A percentile compares a stretch with the other conserved stretches of the same genome.
Conservation (phyloP, 306 rosid genomes). For the Medicago arabica region DNA sequence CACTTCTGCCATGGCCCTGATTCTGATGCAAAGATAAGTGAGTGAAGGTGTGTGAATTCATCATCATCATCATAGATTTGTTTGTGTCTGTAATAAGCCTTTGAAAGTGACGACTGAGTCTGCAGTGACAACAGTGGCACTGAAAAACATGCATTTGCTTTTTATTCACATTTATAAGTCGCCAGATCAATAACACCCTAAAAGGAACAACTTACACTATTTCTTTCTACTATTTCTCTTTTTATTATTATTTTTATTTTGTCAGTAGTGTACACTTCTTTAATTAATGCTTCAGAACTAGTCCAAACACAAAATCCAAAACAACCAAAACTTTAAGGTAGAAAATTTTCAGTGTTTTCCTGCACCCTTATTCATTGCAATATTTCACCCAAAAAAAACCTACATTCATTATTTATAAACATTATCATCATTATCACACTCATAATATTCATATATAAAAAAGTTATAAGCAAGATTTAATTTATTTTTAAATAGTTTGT, state of each 20-base stretch:
- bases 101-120: conserved; percentile 47
- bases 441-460: neutral
- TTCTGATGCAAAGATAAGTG: conserved; percentile 53
- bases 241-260: neutral
- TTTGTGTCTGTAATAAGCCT: conserved; percentile 56
- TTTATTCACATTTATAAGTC: conserved; percentile 60
- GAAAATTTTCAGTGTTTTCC: conserved; percentile 37
- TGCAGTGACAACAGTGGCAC: conserved; percentile 65
- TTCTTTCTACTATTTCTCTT: neutral
- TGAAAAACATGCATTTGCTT: conserved; percentile 78
- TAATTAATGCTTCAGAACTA: conserved; percentile 49
- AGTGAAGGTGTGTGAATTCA: neutral
- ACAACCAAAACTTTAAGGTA: conserved; percentile 48
- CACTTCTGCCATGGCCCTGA: conserved; percentile 70
- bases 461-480: no score
- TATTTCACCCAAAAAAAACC: neutral
- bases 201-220: conserved; percentile 29
- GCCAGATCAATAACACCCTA: conserved; percentile 38
- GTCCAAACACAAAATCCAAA: conserved; percentile 70
- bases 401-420: conserved; percentile 3
- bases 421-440: neutral
- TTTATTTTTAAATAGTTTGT: neutral
- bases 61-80: conserved; percentile 60
- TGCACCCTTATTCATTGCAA: conserved; percentile 50
- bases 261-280: conserved; percentile 48